phyloP scores from a whole-genome alignment of 495 filamentous ascomycete species.

The Hypoxylon fuscum region DNA sequence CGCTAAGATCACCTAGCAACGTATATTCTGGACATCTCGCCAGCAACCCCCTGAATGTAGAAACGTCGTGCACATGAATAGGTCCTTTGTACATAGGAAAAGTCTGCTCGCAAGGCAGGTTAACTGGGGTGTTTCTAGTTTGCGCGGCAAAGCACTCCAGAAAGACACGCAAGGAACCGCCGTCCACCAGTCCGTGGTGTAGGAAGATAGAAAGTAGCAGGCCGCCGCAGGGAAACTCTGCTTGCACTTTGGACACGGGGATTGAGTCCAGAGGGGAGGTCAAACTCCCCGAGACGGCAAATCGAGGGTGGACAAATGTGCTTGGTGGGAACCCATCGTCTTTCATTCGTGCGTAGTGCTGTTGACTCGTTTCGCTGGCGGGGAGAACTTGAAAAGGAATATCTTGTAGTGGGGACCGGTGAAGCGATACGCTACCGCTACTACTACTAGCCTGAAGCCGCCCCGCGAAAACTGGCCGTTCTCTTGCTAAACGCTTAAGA shows the following conservation, averaged over 20 bases:
- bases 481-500: slow-evolving; percentile 36
- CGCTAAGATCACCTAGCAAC: slow-evolving; percentile 42
- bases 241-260: slow-evolving; percentile 45
- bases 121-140: slow-evolving; percentile 32
- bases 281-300: slow-evolving; percentile 27
- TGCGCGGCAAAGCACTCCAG: slow-evolving; percentile 56
- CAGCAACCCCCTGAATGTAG: slow-evolving; percentile 31
- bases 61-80: slow-evolving; percentile 26
- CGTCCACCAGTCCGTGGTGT: slow-evolving; percentile 48
- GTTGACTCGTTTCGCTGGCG: slow-evolving; percentile 26
- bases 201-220: slow-evolving; percentile 47
- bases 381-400: slow-evolving; percentile 43
- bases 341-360: slow-evolving; percentile 39
- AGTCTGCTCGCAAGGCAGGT: slow-evolving; percentile 35
- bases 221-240: slow-evolving; percentile 44
- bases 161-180: slow-evolving; percentile 59
- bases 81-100: slow-evolving; percentile 35
- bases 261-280: slow-evolving; percentile 34
- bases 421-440: slow-evolving; percentile 38
- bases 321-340: slow-evolving; percentile 44
- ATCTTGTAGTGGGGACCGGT: slow-evolving; percentile 35
- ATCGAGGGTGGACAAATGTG: slow-evolving; percentile 38
- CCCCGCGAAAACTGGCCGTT: slow-evolving; percentile 47
- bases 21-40: slow-evolving; percentile 44
- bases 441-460: slow-evolving; percentile 39